These are phyloP conservation scores for Botryotinia narcissicola DNA, from an alignment of 2,329 filamentous ascomycete species.

Conservation along the genomic window DNA sequence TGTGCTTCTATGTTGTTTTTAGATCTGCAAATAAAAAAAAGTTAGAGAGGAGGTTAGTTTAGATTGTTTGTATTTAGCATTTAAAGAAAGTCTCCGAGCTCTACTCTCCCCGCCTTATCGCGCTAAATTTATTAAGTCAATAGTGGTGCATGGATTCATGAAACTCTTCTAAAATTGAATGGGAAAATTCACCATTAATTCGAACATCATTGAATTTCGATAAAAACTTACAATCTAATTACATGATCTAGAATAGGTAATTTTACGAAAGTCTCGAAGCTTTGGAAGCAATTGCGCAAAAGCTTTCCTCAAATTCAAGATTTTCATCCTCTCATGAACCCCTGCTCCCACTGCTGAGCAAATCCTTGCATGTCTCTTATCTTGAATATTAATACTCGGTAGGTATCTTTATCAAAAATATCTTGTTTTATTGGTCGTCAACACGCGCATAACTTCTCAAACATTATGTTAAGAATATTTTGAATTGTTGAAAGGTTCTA, in stretches of 20 bases:
- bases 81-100: neutral
- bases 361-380: slow-evolving; percentile 18
- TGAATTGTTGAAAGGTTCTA: neutral
- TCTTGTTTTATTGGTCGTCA: slow-evolving; percentile 3
- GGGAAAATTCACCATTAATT: neutral
- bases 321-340: neutral
- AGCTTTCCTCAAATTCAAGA: neutral
- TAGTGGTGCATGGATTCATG: neutral
- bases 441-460: neutral
- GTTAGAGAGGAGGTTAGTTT: neutral
- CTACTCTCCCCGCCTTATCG: slow-evolving; percentile 12
- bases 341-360: neutral
- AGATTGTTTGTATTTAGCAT: neutral
- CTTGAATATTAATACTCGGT: neutral
- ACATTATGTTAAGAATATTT: neutral
- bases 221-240: neutral
- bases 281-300: neutral
- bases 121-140: neutral
- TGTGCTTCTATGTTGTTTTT: neutral
- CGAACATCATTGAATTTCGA: neutral
- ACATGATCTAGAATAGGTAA: neutral
- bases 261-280: neutral
- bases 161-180: neutral
- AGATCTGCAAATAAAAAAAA: neutral
- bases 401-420: neutral